Conservation (phyloP, 352 stramenopile genomes). For the Elongisporangium senticosum region DNA sequence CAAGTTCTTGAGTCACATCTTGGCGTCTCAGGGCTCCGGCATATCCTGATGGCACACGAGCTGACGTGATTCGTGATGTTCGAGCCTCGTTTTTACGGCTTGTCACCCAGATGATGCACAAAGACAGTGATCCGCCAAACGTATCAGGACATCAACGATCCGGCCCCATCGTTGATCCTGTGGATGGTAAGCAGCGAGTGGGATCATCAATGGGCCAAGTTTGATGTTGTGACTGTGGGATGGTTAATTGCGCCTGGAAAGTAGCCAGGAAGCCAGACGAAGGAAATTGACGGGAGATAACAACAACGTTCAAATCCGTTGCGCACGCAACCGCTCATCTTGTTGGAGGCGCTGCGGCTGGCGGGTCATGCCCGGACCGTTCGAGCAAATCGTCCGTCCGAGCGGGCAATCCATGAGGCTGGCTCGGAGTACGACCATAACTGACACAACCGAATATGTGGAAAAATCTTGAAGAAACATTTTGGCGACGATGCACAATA, state of each 20-base stretch:
- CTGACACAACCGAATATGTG: not conserved
- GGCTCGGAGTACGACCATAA: not conserved
- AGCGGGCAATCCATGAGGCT: not conserved
- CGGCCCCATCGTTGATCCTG: not conserved
- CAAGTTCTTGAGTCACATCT: not conserved
- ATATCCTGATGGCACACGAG: not conserved
- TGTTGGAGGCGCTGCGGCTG: not conserved
- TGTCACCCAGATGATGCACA: not conserved
- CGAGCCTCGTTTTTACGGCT: not conserved
- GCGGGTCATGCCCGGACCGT: not conserved
- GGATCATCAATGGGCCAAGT: not conserved
- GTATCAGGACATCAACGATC: not conserved
- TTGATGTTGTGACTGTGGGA: not conserved
- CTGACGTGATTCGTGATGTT: not conserved
- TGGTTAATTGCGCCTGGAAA: not conserved
- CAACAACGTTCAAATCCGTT: not conserved
- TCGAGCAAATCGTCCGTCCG: not conserved
- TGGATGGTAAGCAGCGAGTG: not conserved
- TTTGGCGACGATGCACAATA: not conserved
- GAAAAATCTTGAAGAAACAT: constrained; percentile 1
- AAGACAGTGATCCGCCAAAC: not conserved
- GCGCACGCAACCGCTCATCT: not conserved
- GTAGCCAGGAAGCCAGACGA: not conserved
- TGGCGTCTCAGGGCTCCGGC: not conserved
- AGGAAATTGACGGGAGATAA: not conserved